Conservation (phyloP, 306 rosid species). For the Lagenaria siceraria region DNA sequence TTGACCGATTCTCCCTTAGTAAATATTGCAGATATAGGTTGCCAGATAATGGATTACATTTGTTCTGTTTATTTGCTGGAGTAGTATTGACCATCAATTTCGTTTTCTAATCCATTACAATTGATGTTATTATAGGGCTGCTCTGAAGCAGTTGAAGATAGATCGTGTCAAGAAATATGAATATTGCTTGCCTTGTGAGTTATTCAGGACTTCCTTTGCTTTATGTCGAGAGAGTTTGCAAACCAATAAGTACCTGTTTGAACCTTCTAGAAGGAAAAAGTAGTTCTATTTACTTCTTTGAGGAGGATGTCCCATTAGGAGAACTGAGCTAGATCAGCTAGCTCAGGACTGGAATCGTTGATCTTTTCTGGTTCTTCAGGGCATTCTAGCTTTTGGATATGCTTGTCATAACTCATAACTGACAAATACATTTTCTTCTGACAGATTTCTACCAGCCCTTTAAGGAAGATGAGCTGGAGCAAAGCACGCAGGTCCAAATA, state of each 20-base stretch:
- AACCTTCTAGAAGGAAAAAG: not conserved
- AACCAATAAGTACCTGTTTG: not conserved
- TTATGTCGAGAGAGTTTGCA: not conserved
- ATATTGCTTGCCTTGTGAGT: constrained; percentile 83
- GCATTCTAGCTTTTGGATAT: not conserved
- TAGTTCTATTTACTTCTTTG: not conserved
- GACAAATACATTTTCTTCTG: not conserved
- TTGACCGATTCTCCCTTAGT: not conserved
- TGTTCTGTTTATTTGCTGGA: not conserved
- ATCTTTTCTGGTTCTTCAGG: not conserved
- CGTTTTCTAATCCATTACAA: not conserved
- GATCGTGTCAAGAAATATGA: constrained; percentile 73
- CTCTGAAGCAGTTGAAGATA: constrained; percentile 69
- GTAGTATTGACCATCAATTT: not conserved
- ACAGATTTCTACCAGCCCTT: constrained; percentile 78
- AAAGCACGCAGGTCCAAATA: constrained; percentile 73
- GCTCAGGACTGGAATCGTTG: not conserved
- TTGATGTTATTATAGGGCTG: constrained; percentile 41
- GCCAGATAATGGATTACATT: not conserved
- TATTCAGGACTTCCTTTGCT: not conserved
- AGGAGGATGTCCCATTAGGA: not conserved
- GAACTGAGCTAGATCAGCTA: not conserved
- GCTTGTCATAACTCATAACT: no score
- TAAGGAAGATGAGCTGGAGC: constrained; percentile 75
- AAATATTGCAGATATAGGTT: not conserved